phyloP scores from a whole-genome alignment of 1,284 basidiomycete genomes.

The Boletus mariae region DNA sequence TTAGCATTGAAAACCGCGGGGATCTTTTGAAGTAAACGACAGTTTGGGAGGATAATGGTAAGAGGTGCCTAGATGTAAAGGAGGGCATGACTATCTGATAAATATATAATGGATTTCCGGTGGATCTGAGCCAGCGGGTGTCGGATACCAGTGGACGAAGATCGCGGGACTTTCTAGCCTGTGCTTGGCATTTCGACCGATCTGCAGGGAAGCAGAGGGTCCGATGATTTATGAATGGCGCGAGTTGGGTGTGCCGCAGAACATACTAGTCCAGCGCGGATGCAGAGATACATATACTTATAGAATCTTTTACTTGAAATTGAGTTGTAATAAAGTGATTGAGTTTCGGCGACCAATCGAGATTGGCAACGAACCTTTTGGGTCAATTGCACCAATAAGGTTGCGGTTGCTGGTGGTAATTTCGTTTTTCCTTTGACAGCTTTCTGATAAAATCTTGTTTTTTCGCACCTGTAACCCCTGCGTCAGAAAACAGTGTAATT shows the following conservation, averaged over 20 bases:
- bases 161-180: conserved; percentile 30
- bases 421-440: conserved; percentile 24
- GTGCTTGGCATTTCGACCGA: conserved; percentile 17
- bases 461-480: conserved; percentile 11
- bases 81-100: conserved; percentile 12
- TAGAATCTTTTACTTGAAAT: conserved; percentile 10
- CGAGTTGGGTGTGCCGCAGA: not conserved
- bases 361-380: conserved; percentile 40
- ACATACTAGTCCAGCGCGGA: not conserved
- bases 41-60: not conserved
- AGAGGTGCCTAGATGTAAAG: not conserved
- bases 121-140: not conserved
- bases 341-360: conserved; percentile 36
- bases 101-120: conserved; percentile 1
- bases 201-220: conserved; percentile 19
- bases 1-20: not conserved
- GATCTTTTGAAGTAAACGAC: not conserved
- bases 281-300: not conserved
- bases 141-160: conserved; percentile 7
- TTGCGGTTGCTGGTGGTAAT: conserved; percentile 30
- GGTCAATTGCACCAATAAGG: conserved; percentile 37
- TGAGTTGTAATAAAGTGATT: conserved; percentile 41
- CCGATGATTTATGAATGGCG: conserved; percentile 2
- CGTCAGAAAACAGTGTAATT: conserved; percentile 38
- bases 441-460: conserved; percentile 25